A percentile compares a stretch with the other conserved stretches of the same genome.
These are phyloP conservation scores for Neurospora sp. DNA, from an alignment of 495 filamentous ascomycete species.

Conservation along the genomic window DNA sequence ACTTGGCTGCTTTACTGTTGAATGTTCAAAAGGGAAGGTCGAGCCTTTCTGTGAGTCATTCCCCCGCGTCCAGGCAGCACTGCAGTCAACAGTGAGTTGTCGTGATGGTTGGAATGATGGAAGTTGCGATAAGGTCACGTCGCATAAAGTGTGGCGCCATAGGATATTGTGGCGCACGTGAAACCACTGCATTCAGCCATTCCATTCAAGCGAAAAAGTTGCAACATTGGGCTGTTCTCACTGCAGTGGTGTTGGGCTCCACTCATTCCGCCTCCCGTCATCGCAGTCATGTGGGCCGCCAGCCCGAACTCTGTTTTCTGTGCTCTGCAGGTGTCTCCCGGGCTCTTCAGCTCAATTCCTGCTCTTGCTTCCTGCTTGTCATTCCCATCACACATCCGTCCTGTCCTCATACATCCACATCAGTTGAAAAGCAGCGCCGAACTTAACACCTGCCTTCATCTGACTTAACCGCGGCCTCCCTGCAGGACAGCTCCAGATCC, in stretches of 20 bases:
- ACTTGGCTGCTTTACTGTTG: not conserved
- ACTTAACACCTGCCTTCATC: not conserved
- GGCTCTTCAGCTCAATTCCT: not conserved
- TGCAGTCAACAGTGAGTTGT: not conserved
- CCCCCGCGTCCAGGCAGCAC: not conserved
- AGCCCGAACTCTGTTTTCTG: not conserved
- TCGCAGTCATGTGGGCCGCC: not conserved
- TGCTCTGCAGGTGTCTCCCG: not conserved
- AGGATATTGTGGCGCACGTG: not conserved
- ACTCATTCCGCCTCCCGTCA: not conserved
- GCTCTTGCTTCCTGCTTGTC: not conserved
- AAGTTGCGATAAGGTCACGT: not conserved
- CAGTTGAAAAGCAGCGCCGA: not conserved
- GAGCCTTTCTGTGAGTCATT: not conserved
- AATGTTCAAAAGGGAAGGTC: not conserved
- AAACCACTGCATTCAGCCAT: not conserved
- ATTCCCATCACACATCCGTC: not conserved
- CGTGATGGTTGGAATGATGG: not conserved
- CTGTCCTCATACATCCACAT: not conserved
- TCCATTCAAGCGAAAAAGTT: not conserved
- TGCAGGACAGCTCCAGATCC: not conserved
- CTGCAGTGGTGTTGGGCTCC: not conserved
- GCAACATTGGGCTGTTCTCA: not conserved
- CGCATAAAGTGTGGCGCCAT: not conserved
- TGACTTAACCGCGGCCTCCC: not conserved